Percentiles rank a stretch among this genome's conserved stretches.
Evolutionary conservation across 164 flowering plant species (phyloP).

Genomic region (Buxus sempervirens): DNA sequence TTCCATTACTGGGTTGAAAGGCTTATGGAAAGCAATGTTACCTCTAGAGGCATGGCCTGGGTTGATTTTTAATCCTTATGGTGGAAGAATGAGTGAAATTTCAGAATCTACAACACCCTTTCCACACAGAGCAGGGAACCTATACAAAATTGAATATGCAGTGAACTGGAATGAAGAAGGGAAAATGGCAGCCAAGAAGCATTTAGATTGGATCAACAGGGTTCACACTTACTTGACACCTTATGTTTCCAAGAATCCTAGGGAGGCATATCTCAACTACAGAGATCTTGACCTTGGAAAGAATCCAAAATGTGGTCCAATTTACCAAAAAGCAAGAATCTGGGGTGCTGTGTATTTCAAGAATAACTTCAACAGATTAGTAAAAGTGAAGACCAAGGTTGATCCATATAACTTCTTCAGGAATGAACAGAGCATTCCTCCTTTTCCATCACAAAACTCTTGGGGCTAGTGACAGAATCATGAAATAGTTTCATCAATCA

Average conservation of each 20-base stretch:
- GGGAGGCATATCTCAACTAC: slow-evolving; percentile 21
- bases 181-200: neutral
- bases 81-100: slow-evolving; percentile 11
- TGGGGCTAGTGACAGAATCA: too few relatives aligned
- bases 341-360: slow-evolving; percentile 16
- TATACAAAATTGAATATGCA: slow-evolving; percentile 5
- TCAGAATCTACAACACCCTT: slow-evolving; percentile 6
- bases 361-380: slow-evolving; percentile 12
- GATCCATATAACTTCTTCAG: slow-evolving; percentile 13
- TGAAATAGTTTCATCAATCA: too few relatives aligned
- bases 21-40: neutral
- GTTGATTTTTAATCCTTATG: neutral
- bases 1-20: neutral
- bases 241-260: slow-evolving; percentile 18
- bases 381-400: slow-evolving; percentile 3
- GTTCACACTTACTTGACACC: slow-evolving; percentile 16
- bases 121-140: slow-evolving; percentile 8
- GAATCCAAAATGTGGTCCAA: neutral
- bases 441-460: too few relatives aligned
- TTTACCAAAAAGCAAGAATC: neutral
- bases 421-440: slow-evolving; percentile 17
- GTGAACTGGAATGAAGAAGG: neutral
- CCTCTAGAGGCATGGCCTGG: neutral
- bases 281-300: slow-evolving; percentile 25
- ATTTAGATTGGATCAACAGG: slow-evolving; percentile 13